phyloP scores from a whole-genome alignment of 169 alveolate genomes.

The Plasmodium billcollinsi region DNA sequence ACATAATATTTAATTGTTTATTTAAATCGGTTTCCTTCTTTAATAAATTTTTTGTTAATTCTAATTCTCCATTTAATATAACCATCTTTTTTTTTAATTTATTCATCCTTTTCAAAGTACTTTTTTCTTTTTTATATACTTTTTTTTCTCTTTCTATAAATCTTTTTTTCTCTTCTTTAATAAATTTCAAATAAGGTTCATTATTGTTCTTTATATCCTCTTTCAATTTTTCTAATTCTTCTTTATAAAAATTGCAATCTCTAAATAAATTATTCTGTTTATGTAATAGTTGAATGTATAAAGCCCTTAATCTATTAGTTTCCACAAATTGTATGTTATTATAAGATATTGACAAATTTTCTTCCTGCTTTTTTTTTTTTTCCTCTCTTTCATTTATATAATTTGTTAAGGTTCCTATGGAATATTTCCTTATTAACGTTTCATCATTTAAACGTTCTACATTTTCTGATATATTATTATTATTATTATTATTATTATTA shows the following conservation, averaged over 20 bases:
- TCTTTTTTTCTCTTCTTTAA: constrained; percentile 41
- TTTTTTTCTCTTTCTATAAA: constrained; percentile 58
- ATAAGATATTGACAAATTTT: not conserved
- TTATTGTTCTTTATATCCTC: constrained; percentile 38
- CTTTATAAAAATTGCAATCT: constrained; percentile 50
- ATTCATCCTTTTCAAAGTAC: constrained; percentile 22
- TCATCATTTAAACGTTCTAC: constrained; percentile 11
- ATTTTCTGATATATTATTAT: not conserved
- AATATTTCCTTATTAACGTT: constrained; percentile 39
- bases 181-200: constrained; percentile 20
- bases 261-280: constrained; percentile 32
- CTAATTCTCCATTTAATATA: constrained; percentile 22
- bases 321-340: constrained; percentile 40
- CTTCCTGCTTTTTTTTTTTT: not conserved
- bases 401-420: constrained; percentile 1
- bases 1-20: not conserved
- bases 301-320: constrained; percentile 50
- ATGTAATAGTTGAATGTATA: constrained; percentile 48
- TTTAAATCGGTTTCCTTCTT: constrained; percentile 31
- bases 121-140: constrained; percentile 53
- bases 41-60: constrained; percentile 17
- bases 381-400: constrained; percentile 6
- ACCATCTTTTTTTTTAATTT: constrained; percentile 22
- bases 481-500: too few relatives aligned
- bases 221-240: constrained; percentile 42